Base-by-base conservation (phyloP, 176 grass and related monocot genomes). In the Poa pratensis region DNA sequence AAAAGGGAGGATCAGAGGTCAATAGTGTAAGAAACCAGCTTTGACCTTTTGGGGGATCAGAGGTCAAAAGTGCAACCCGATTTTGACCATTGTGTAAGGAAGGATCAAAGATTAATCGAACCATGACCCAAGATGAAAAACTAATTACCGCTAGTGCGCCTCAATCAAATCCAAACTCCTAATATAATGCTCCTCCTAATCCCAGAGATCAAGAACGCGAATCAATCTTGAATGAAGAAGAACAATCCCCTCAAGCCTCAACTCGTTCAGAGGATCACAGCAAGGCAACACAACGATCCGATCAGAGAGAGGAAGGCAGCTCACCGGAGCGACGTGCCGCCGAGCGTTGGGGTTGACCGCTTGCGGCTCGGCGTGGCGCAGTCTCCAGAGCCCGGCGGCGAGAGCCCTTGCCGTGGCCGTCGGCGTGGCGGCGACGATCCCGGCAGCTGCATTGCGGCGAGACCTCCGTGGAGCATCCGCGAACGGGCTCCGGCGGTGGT, bases 341-440 rank as follows among this genome's bases (percentile, higher is more conserved):
- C 49, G 64, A 45, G 79, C 35, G 63, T 7, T 16, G 54, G 45
- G 3, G 45, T 40, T 53, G 27, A 37, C 51, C 28, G 59, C 64
- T 51, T 61, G 73, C 32, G 42, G 32, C 79, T 90, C 63, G 4
- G 66, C 79, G 28, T 83, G 80, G 72, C 78, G 83, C 83, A 86
- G 52, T 61, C 80, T 90, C 90, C 90, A 91, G 45, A 91, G 82
- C 0, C 82, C 82, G 51, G 86, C 90, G 72, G 86, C 90, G 72
- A 91, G 90, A 35, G 54, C 62, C 64, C 90, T 88, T 12, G 86
- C 90, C 34, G 90, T 85, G 63, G 57, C 85, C n/a, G 85, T 61
- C 34, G 59, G 18, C 12, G 76, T 69, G 66, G 54, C 20, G 49
- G 24, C 58, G 69, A 30, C 27, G 64, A 43, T 59, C 55, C 55